Evolutionary conservation across 495 filamentous ascomycete genomes (phyloP), one percentile per base, ranked within the genome.

Genomic region (Podospora anserina): DNA sequence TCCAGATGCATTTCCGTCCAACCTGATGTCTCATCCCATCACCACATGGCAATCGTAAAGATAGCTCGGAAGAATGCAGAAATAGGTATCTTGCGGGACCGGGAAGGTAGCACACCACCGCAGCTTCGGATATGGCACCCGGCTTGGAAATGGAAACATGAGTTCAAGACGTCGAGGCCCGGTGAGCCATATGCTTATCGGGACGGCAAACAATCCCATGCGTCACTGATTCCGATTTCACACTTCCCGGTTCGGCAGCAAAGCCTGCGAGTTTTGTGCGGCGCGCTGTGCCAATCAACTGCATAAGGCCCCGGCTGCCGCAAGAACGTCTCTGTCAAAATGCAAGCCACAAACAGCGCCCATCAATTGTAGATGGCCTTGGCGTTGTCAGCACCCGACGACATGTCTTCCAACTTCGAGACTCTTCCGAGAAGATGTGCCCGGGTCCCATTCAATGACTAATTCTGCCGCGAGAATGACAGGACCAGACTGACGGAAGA

Each of bases 251-350:
- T 27, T 27, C 60, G 5, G 57, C 39, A 55, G 54, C 44, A 23
- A 23, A 23, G 23, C 26, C 57, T 66, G 68, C 68, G 68, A 63
- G 19, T 66, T 69, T 69, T 69, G 68, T 69, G 68, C 68, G 49
- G 32, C 53, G 39, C 13, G 6, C 30, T 28, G 60, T 62, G 23
- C 60, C 60, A 30, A 27, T 28, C 27, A 18, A 32, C 18, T 27
- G 60, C 30, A 30, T 28, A 32, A n/a, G 30, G 60, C 60, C 30
- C 16, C 16, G 26, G 60, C 16, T 18, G 18, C 26, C 26, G 30
- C 27, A 27, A 27, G 30, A 58, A 6, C 18, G 55, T n/a, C 11
- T 7, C 55, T 26, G 55, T 58, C n/a, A 56, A 20, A 63, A 26
- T 63, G 56, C 63, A 69, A 69, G 60, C 60, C 39, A 49, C 39